Conservation (phyloP, 768 basidiomycete species). For the Suillus lakei region DNA sequence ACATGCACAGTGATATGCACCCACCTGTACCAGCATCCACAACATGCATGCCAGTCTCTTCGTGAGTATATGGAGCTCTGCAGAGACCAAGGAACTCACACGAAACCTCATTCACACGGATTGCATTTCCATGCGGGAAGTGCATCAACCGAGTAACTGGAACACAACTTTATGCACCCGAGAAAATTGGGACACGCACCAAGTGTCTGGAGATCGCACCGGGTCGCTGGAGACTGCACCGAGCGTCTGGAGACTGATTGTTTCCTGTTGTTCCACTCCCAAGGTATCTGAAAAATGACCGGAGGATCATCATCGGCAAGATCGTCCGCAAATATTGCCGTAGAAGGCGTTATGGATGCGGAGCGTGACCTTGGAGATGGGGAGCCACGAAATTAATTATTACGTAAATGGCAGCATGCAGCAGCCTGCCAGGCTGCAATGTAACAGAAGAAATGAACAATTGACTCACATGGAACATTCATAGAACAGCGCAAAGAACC, state of each 20-base stretch:
- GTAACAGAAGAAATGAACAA: neutral
- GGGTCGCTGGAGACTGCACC: neutral
- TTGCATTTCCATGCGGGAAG: neutral
- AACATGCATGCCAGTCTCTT: neutral
- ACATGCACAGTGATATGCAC: neutral
- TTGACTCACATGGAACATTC: neutral
- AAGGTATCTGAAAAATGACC: neutral
- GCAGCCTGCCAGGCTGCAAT: neutral
- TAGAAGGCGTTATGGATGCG: neutral
- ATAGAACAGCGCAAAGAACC: neutral
- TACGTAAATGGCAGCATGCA: slow-evolving; percentile 2
- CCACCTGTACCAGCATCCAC: neutral
- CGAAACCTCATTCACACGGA: neutral
- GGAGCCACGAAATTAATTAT: neutral
- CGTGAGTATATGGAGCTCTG: neutral
- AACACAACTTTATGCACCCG: neutral
- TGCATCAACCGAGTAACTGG: neutral
- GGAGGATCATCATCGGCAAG: neutral
- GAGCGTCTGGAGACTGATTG: neutral
- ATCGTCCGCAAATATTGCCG: neutral
- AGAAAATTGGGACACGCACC: neutral
- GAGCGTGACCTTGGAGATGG: slow-evolving; percentile 5
- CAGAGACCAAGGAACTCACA: neutral
- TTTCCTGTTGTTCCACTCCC: slow-evolving; percentile 8
- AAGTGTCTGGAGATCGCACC: neutral